Evolutionary conservation across 768 basidiomycete species (phyloP), one percentile per base, ranked within the genome.

Genomic region (Leucogyrophana mollusca): DNA sequence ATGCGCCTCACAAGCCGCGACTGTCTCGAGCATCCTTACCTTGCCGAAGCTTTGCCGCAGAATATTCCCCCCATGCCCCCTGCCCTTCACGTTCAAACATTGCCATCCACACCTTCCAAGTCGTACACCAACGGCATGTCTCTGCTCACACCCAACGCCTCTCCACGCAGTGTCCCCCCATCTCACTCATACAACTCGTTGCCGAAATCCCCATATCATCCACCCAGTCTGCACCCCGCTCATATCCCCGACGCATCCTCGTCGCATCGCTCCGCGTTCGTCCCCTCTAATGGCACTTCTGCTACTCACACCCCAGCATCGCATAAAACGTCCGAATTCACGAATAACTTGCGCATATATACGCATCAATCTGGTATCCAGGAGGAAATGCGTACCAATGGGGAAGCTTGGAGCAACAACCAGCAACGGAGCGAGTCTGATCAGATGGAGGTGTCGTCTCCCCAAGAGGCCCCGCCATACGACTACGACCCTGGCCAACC

Each of bases 1-100:
- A 73, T 77, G 40, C 87, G 96, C 22, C 73, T 97, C 40, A 96
- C 94, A 1, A 87, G 90, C 47, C 77, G 77, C 40, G 81, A 94
- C 62, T 95, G 94, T 63, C 71, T 96, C 51, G 80, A 92, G 24
- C 94, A 97, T 64, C 75, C 83, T 11, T 99, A 98, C 73, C 82
- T 97, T 46, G 77, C 77, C 48, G 90, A 96, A 67, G 90, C 87
- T 10, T 71, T 73, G 50, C 80, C 78, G 27, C 76, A 80, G 40
- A 85, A 85, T 53, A 73, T 79, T 56, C 81, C 85, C 17, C 83
- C 83, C 16, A 68, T 82, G 51, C 83, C 83, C 45, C 68, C 79
- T 21, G 74, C 75, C 34, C 61, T 80, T 41, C 73, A 71, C 46
- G 59, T 66, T 17, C 67, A 77, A 40, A 64, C 68, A 23, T 64